Evolutionary conservation across 1,139 yeast species (phyloP), one percentile per base, ranked within the genome.

Genomic region (Kodamaea sp.): DNA sequence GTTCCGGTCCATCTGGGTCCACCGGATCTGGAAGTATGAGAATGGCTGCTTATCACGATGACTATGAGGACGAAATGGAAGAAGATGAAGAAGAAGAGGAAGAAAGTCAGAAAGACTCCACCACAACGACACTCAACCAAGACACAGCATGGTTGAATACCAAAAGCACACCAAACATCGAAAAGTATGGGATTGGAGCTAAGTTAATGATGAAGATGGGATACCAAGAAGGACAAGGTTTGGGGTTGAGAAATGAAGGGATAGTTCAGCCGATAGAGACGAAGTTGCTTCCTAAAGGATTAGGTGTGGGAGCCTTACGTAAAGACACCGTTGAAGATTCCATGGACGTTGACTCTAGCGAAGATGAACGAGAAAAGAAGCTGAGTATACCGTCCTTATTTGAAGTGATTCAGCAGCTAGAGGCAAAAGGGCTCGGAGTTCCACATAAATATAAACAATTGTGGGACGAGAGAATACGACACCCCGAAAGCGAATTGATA

Each of bases 131-230:
- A 19, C 8, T 24, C 30, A n/a, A 30, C 19, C 20, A 26, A 16
- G 18, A 15, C 31, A 21, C 21, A 14, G 14, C 32, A 20, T 37
- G 43, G 41, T 18, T 35, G 4, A 18, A 27, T 18, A 16, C 18
- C 11, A 15, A 28, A 10, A 22, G 30, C 24, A 30, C 16, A 18
- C 26, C 29, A 33, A 31, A 33, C 39, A 31, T 37, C 42, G 44
- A 42, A 15, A 51, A 53, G 35, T 90, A 89, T 51, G 97, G 98
- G 7, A 77, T 88, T 28, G 98, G 97, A 22, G 96, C 96, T 2
- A 64, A 74, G 34, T 64, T 92, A 33, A 59, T 92, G 67, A 70
- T 79, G 51, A 75, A 80, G 47, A 90, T 92, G 97, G 98, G 98
- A 0, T 90, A 88, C 55, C 70, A 72, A 11, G 76, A 76, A 27